These are phyloP conservation scores for Pythium sukuiense DNA, from an alignment of 352 stramenopile genomes.

Conservation along the genomic window DNA sequence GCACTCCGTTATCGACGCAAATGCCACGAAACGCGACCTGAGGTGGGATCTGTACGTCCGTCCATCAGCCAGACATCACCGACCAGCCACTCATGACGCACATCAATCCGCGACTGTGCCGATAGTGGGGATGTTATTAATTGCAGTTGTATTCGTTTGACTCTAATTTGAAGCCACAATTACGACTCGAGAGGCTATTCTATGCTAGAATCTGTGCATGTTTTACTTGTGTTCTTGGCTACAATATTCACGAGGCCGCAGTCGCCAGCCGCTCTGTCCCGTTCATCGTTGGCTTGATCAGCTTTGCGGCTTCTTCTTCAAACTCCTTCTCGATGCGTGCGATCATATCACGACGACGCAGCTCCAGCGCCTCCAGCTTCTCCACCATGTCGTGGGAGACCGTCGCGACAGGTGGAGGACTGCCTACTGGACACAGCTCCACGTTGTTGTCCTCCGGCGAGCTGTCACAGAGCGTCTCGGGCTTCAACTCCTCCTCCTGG, in stretches of 20 bases:
- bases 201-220: neutral
- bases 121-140: neutral
- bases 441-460: neutral
- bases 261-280: neutral
- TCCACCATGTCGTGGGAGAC: constrained; percentile 17
- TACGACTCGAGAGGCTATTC: neutral
- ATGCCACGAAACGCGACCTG: neutral
- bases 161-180: neutral
- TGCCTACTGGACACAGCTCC: constrained; percentile 11
- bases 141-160: neutral
- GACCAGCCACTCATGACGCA: neutral
- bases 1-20: neutral
- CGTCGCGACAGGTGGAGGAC: constrained; percentile 1
- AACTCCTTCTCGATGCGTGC: constrained; percentile 24
- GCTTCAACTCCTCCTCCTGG: neutral
- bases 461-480: neutral
- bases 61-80: neutral
- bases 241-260: neutral
- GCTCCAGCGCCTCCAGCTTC: constrained; percentile 22
- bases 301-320: constrained; percentile 19
- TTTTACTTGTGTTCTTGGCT: neutral
- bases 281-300: constrained; percentile 20
- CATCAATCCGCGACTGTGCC: neutral
- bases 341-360: constrained; percentile 18
- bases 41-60: neutral